A percentile compares a stretch with the other conserved stretches of the same genome.
Conservation (phyloP, 345 rosid genomes). For the Psidium friedrichsthalianum region DNA sequence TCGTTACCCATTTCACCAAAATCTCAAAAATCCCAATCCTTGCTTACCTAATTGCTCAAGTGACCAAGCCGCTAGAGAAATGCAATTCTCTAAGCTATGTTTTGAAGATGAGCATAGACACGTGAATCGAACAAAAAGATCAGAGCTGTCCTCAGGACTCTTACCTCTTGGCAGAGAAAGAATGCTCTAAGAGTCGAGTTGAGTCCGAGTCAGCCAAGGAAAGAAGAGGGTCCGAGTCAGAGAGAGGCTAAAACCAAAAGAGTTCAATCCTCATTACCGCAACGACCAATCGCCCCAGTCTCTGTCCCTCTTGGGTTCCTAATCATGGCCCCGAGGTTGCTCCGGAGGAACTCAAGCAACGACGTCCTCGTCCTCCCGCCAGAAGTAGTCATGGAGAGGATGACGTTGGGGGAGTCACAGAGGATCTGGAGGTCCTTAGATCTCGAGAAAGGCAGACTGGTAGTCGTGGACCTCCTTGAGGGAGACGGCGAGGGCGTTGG, state of each 20-base stretch:
- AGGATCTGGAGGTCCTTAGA: constrained; percentile 71
- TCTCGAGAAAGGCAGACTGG: constrained; percentile 88
- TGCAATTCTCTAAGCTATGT: constrained; percentile 1
- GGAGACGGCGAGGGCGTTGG: constrained; percentile 62
- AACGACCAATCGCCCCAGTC: constrained; percentile 31
- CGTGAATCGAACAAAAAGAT: not conserved
- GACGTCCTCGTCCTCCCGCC: constrained; percentile 95
- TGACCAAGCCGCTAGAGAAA: constrained; percentile 2
- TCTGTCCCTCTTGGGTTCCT: constrained; percentile 27
- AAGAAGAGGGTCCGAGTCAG: too few relatives aligned
- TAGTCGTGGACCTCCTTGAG: constrained; percentile 95
- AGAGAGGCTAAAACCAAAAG: not conserved
- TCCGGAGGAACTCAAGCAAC: constrained; percentile 80
- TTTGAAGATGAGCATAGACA: constrained; percentile 1
- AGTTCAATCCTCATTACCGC: not conserved
- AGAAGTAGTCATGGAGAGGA: constrained; percentile 78
- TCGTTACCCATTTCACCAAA: not conserved
- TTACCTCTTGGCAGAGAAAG: not conserved
- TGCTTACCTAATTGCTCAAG: not conserved
- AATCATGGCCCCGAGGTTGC: constrained; percentile 61
- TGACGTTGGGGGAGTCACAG: constrained; percentile 52
- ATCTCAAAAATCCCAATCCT: not conserved
- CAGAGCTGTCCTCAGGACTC: not conserved
- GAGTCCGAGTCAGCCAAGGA: not conserved
- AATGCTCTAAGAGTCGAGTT: not conserved